These are phyloP conservation scores for Kuraishia capsulata DNA, from an alignment of 805 yeast species.

Conservation along the genomic window DNA sequence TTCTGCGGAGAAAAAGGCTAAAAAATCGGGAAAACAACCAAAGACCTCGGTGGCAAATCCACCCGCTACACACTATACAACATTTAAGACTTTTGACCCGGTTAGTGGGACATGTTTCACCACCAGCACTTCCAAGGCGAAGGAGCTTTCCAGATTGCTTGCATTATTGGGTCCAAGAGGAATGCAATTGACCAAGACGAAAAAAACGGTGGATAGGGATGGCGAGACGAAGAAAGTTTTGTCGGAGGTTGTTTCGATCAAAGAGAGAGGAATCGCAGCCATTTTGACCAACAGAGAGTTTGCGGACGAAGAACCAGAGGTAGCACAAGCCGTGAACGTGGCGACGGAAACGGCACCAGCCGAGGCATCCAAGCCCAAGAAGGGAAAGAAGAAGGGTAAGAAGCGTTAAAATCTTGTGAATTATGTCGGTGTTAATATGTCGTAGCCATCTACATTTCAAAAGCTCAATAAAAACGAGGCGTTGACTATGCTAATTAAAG, in stretches of 20 bases:
- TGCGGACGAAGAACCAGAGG: slow-evolving; percentile 1
- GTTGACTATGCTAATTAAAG: too few relatives aligned
- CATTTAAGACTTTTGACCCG: slow-evolving; percentile 3
- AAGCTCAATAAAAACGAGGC: not conserved
- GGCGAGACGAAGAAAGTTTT: not conserved
- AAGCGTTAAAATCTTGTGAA: slow-evolving; percentile 7
- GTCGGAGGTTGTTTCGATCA: not conserved
- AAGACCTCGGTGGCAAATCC: not conserved
- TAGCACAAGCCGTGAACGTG: not conserved
- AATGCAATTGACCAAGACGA: slow-evolving; percentile 2
- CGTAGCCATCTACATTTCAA: too few relatives aligned
- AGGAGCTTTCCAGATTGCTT: slow-evolving; percentile 67
- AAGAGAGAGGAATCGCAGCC: slow-evolving; percentile 4
- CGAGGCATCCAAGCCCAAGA: slow-evolving; percentile 4
- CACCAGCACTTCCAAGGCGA: slow-evolving; percentile 48
- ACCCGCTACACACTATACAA: not conserved
- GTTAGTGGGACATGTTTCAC: slow-evolving; percentile 39
- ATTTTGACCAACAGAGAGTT: slow-evolving; percentile 5
- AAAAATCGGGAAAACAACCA: not conserved
- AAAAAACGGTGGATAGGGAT: not conserved
- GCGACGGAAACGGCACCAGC: slow-evolving; percentile 1
- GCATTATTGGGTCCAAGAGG: slow-evolving; percentile 65
- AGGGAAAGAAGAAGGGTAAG: slow-evolving; percentile 7
- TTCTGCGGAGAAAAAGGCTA: not conserved
- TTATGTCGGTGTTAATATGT: not conserved